phyloP scores from a whole-genome alignment of 495 filamentous ascomycete species.

The Trichoderma erinaceum region DNA sequence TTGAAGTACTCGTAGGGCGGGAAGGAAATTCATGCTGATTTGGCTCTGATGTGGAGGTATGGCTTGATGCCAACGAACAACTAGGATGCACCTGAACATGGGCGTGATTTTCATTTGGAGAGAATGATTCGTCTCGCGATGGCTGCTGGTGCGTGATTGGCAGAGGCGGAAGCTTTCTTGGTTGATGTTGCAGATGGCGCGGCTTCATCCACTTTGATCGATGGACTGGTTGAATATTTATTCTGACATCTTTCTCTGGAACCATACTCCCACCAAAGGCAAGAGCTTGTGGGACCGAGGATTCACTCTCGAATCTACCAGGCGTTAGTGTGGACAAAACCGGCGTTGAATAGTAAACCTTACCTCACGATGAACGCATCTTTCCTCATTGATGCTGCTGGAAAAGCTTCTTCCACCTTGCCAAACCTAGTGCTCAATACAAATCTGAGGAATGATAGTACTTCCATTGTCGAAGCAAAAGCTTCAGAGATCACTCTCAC shows the following conservation, averaged over 20 bases:
- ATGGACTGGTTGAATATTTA: not conserved
- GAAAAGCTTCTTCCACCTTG: not conserved
- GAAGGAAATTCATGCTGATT: not conserved
- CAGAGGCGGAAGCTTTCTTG: not conserved
- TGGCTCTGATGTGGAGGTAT: not conserved
- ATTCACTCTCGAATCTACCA: not conserved
- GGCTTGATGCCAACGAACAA: not conserved
- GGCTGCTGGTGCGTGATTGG: not conserved
- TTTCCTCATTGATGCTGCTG: not conserved
- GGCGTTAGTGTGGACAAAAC: not conserved
- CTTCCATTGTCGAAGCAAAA: not conserved
- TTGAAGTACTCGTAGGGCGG: not conserved
- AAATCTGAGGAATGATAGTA: not conserved
- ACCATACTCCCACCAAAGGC: not conserved
- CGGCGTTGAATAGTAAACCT: not conserved
- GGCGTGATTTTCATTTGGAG: not conserved
- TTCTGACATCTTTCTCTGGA: not conserved
- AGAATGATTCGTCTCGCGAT: not conserved
- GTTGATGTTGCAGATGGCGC: not conserved
- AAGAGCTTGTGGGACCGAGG: not conserved
- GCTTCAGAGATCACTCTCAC: not conserved
- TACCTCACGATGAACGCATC: constrained; percentile 12
- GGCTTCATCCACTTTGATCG: constrained; percentile 7
- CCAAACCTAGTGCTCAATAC: not conserved
- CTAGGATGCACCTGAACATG: not conserved